Conservation (phyloP, 2,329 filamentous ascomycete species). For the Orbilia brochopaga region DNA sequence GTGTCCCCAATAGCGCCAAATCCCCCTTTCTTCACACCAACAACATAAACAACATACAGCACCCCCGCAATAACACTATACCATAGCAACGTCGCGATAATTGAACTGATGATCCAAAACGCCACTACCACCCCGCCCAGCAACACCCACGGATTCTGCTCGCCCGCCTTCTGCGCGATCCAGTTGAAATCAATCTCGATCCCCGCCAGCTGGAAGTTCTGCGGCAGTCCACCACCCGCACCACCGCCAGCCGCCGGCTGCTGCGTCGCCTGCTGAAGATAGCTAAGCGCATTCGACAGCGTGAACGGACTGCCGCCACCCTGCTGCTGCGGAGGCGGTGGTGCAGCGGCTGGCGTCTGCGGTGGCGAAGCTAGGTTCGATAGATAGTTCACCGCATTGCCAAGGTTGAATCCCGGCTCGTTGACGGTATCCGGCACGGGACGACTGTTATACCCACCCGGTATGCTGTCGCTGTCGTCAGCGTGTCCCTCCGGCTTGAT, state of each 20-base stretch:
- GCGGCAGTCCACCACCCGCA: conserved; percentile 13
- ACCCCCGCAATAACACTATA: conserved; percentile 39
- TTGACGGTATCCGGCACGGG: conserved; percentile 39
- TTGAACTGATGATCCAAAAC: conserved; percentile 43
- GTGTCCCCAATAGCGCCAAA: conserved; percentile 29
- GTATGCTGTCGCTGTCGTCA: conserved; percentile 19
- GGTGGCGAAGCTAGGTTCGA: conserved; percentile 8
- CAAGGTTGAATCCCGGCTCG: conserved; percentile 29
- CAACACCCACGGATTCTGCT: conserved; percentile 46
- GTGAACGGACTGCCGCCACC: conserved; percentile 35
- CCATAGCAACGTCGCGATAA: conserved; percentile 46
- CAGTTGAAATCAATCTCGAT: conserved; percentile 48
- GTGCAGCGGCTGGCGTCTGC: conserved; percentile 3
- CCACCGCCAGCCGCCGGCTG: background rate
- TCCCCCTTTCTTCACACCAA: conserved; percentile 44
- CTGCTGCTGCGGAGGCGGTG: conserved; percentile 19
- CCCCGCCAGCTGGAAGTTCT: conserved; percentile 35
- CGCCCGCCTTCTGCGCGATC: conserved; percentile 36
- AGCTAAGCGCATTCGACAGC: conserved; percentile 35
- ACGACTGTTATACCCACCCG: conserved; percentile 35
- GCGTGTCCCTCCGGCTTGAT: conserved; percentile 11
- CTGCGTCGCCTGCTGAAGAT: conserved; percentile 23
- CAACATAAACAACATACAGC: conserved; percentile 44
- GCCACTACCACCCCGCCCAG: conserved; percentile 35
- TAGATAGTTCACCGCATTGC: conserved; percentile 35